These are phyloP conservation scores for Periconia sp. DNA, from an alignment of 2,329 filamentous ascomycete species.

Conservation along the genomic window DNA sequence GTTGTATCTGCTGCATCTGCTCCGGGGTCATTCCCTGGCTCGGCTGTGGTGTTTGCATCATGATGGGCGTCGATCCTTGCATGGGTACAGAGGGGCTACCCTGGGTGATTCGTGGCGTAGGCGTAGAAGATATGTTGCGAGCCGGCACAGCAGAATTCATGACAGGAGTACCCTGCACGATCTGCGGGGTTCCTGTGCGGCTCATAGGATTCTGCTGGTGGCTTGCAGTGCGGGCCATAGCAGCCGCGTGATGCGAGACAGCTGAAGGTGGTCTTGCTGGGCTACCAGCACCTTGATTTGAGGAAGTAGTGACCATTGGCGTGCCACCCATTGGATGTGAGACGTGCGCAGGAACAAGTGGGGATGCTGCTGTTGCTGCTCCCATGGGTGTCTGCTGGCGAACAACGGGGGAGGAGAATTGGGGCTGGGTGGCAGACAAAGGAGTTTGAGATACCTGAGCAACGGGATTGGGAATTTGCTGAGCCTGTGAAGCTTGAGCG, in stretches of 20 bases:
- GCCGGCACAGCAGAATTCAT: slow-evolving; percentile 45
- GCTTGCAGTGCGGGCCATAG: slow-evolving; percentile 45
- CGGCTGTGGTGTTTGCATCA: slow-evolving; percentile 43
- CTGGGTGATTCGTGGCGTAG: slow-evolving; percentile 47
- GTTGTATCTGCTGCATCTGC: slow-evolving; percentile 37
- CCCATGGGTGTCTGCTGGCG: slow-evolving; percentile 56
- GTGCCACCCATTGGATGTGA: slow-evolving; percentile 51
- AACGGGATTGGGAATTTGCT: slow-evolving; percentile 32
- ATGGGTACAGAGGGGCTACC: slow-evolving; percentile 42
- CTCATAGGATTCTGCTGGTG: slow-evolving; percentile 46
- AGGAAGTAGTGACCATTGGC: slow-evolving; percentile 50
- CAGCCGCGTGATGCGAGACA: slow-evolving; percentile 41
- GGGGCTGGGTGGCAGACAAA: slow-evolving; percentile 62
- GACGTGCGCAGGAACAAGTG: slow-evolving; percentile 40
- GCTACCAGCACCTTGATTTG: slow-evolving; percentile 46
- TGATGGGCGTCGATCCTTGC: slow-evolving; percentile 43
- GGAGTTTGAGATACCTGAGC: slow-evolving; percentile 49
- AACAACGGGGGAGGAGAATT: slow-evolving; percentile 69
- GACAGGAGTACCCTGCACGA: slow-evolving; percentile 46
- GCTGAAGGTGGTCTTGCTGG: slow-evolving; percentile 46
- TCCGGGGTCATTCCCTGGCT: slow-evolving; percentile 43
- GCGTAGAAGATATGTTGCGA: slow-evolving; percentile 44
- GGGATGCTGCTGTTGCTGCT: slow-evolving; percentile 49
- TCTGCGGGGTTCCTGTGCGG: slow-evolving; percentile 46
- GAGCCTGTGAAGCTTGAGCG: slow-evolving; percentile 31